These are phyloP conservation scores for Chlamydomonas sp. DNA, from an alignment of 139 green algal genomes.

Conservation along the genomic window DNA sequence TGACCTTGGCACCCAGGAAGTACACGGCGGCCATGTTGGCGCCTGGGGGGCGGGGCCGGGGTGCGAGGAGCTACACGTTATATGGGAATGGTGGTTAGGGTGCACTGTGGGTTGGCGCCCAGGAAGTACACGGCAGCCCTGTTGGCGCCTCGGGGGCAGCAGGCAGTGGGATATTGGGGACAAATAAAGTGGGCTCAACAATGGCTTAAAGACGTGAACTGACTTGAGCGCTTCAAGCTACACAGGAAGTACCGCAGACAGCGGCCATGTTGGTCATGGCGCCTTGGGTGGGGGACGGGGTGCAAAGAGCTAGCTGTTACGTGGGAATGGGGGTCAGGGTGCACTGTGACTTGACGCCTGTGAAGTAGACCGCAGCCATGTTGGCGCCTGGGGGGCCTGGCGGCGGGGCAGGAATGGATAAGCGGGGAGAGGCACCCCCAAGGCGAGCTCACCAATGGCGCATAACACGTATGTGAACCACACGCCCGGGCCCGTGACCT, in stretches of 20 bases:
- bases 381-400: too few relatives aligned
- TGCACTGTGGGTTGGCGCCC: not conserved
- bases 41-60: not conserved
- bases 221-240: not conserved
- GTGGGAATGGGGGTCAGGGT: not conserved
- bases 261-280: not conserved
- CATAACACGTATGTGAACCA: conserved; percentile 32
- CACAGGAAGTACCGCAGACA: not conserved
- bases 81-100: not conserved
- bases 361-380: not conserved
- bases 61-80: not conserved
- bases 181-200: not conserved
- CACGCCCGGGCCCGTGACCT: conserved; percentile 8
- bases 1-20: conserved; percentile 19
- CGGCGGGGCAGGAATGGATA: not conserved
- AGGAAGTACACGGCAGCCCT: not conserved
- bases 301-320: not conserved
- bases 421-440: too few relatives aligned
- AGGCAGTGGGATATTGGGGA: not conserved
- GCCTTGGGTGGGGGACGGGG: not conserved
- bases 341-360: not conserved
- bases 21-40: conserved; percentile 8
- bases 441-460: conserved; percentile 15
- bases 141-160: not conserved
- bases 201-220: not conserved